A percentile compares a stretch with the other conserved stretches of the same genome.
Conservation (phyloP, 2,329 filamentous ascomycete species). For the Neonectria ditissima region DNA sequence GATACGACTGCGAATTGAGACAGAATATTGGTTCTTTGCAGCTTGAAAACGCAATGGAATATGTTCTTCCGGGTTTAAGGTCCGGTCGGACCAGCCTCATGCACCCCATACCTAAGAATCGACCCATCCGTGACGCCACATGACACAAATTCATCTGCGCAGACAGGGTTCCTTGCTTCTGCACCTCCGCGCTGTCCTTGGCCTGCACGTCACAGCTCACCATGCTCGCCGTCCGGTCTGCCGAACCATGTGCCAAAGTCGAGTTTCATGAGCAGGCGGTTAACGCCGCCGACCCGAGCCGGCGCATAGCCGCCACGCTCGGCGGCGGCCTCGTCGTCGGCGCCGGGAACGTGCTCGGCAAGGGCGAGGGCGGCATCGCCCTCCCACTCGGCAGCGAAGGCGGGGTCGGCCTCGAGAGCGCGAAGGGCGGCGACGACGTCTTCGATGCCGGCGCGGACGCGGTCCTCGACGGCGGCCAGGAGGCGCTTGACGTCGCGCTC, state of each 20-base stretch:
- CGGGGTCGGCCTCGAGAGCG: constrained; percentile 57
- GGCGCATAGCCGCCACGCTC: constrained; percentile 69
- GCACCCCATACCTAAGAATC: constrained; percentile 41
- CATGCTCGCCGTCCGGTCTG: constrained; percentile 42
- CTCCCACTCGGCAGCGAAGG: constrained; percentile 60
- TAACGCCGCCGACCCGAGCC: constrained; percentile 80
- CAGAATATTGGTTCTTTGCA: constrained; percentile 28
- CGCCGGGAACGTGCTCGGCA: constrained; percentile 29
- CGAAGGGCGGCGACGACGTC: constrained; percentile 70
- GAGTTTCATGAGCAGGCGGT: constrained; percentile 90
- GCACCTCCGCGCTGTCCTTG: constrained; percentile 10
- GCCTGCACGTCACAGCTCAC: constrained; percentile 21
- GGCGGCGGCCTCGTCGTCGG: constrained; percentile 55
- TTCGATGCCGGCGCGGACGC: constrained; percentile 76
- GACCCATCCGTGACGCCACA: constrained; percentile 45
- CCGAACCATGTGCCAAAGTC: constrained; percentile 75
- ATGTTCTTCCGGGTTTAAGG: constrained; percentile 22
- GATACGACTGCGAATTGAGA: constrained; percentile 39
- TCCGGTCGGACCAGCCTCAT: constrained; percentile 34
- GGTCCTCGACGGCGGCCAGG: constrained; percentile 71
- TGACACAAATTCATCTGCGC: constrained; percentile 19
- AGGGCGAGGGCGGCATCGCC: constrained; percentile 42
- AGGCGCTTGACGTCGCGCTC: constrained; percentile 75
- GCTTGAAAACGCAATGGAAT: constrained; percentile 32
- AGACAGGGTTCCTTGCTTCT: constrained; percentile 13